Conservation (phyloP, 495 filamentous ascomycete genomes). For the Talaromyces liani region DNA sequence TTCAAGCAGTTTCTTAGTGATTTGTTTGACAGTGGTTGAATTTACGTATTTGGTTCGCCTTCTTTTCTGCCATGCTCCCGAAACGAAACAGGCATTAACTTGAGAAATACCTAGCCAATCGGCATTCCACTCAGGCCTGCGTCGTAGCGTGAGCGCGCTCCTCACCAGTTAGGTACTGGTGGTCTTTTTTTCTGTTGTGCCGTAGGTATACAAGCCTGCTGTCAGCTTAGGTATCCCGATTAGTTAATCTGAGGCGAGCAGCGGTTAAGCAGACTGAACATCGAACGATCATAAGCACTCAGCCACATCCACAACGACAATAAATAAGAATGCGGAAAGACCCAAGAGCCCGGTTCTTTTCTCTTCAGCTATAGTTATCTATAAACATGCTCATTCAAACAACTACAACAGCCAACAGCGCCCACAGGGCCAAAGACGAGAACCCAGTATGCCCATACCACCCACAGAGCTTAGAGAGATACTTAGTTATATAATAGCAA, state of each 20-base stretch:
- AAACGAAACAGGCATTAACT: too few relatives aligned
- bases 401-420: background rate
- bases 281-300: background rate
- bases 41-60: too few relatives aligned
- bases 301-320: background rate
- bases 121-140: too few relatives aligned
- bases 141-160: too few relatives aligned
- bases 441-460: background rate
- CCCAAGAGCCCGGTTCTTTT: background rate
- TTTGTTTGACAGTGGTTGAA: too few relatives aligned
- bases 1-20: too few relatives aligned
- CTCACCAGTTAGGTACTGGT: background rate
- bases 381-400: background rate
- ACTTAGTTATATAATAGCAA: background rate
- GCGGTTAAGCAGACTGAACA: background rate
- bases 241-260: background rate
- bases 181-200: background rate
- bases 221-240: background rate
- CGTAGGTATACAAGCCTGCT: background rate
- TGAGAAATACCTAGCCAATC: too few relatives aligned
- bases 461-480: background rate
- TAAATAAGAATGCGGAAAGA: background rate
- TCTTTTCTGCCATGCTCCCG: too few relatives aligned
- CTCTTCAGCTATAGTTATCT: background rate
- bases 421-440: background rate